These are phyloP conservation scores for Ostreobium quekettii DNA, from an alignment of 139 green algal genomes.

Conservation along the genomic window DNA sequence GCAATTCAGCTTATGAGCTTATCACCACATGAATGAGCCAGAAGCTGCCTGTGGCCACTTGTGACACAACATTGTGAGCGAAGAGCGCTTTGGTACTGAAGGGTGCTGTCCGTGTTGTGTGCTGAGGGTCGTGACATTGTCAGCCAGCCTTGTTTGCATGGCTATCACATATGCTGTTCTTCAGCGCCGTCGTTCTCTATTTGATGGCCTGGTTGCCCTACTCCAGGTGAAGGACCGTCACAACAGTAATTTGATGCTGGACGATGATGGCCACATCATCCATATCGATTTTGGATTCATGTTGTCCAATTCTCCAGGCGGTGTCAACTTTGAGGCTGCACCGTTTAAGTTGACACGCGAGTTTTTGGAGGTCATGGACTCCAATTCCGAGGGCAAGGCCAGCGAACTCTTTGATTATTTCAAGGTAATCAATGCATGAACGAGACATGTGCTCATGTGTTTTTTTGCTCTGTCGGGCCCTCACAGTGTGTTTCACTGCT, in stretches of 20 bases:
- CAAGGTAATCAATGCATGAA: constrained; percentile 39
- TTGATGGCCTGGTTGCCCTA: no score
- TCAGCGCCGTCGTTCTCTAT: no score
- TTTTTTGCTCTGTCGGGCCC: constrained; percentile 28
- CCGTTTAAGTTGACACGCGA: constrained; percentile 98
- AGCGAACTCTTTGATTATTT: constrained; percentile 91
- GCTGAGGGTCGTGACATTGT: no score
- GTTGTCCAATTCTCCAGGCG: constrained; percentile 74
- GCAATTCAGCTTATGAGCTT: no score
- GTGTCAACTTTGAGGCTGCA: constrained; percentile 85
- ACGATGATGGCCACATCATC: constrained; percentile 83
- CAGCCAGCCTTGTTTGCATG: no score
- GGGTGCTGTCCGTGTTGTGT: no score
- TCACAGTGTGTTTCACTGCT: no score
- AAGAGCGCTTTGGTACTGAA: no score
- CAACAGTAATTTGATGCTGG: constrained; percentile 97
- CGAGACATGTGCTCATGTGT: not conserved
- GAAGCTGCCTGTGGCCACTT: no score
- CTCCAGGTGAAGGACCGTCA: constrained; percentile 38
- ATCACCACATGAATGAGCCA: no score
- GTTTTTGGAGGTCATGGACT: constrained; percentile 96
- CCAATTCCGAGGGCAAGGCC: constrained; percentile 62
- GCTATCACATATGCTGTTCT: no score
- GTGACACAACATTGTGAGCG: no score
- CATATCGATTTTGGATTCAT: constrained; percentile 99